A percentile compares a stretch with the other conserved stretches of the same genome.
These are phyloP conservation scores for Suillus luteus DNA, from an alignment of 768 basidiomycete species.

Conservation along the genomic window DNA sequence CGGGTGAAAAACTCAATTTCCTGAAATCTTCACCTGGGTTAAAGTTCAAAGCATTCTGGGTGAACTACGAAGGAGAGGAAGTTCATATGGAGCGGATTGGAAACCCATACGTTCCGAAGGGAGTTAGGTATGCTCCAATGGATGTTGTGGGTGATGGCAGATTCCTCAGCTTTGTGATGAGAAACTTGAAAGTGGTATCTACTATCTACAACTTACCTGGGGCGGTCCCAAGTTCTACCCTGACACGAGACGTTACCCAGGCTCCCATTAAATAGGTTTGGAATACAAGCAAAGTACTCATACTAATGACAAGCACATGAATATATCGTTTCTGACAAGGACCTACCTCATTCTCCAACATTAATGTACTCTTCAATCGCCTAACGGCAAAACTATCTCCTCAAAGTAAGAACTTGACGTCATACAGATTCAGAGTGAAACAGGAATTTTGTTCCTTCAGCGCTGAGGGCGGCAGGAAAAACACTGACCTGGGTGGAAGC, in stretches of 20 bases:
- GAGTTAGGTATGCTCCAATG: background rate
- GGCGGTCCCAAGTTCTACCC: background rate
- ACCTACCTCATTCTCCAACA: background rate
- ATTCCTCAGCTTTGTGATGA: conserved; percentile 4
- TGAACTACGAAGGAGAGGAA: background rate
- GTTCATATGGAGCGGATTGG: background rate
- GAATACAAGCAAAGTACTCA: background rate
- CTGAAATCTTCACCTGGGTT: background rate
- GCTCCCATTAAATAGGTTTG: background rate
- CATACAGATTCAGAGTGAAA: background rate
- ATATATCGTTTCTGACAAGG: background rate
- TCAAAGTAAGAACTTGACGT: too few relatives aligned
- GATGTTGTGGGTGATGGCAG: background rate
- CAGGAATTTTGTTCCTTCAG: background rate
- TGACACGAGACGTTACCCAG: background rate
- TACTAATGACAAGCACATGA: background rate
- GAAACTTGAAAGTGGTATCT: background rate
- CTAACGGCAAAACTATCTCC: too few relatives aligned
- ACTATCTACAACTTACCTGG: background rate
- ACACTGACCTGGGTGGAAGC: background rate
- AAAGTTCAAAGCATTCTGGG: conserved; percentile 4
- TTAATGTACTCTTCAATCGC: background rate
- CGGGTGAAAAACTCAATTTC: background rate
- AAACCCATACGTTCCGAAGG: background rate
- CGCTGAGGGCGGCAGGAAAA: background rate